phyloP scores from a whole-genome alignment of 495 filamentous ascomycete genomes.

The Thozetella sp. region DNA sequence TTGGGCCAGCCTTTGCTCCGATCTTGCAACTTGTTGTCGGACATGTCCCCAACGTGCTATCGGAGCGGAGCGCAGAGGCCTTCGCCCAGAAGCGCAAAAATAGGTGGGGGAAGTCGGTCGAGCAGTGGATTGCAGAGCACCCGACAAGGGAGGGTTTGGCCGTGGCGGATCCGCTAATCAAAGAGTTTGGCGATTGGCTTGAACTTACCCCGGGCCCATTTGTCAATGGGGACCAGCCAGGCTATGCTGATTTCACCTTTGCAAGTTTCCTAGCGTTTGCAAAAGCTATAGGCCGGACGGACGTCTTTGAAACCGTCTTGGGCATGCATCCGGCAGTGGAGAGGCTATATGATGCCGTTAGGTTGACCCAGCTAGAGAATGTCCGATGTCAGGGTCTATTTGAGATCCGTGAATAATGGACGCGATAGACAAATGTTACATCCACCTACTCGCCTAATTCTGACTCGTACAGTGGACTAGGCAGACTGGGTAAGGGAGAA shows the following conservation, averaged over 20 bases:
- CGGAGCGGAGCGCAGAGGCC: neutral
- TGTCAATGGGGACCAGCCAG: constrained; percentile 2
- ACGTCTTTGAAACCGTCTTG: neutral
- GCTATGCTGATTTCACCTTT: constrained; percentile 3
- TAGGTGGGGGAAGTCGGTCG: constrained; percentile 6
- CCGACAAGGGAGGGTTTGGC: neutral
- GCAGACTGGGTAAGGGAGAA: too few species aligned
- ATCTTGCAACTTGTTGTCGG: neutral
- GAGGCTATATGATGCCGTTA: neutral
- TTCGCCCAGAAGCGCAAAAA: constrained; percentile 5
- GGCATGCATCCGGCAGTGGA: constrained; percentile 4
- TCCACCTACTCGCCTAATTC: too few species aligned
- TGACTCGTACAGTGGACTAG: too few species aligned
- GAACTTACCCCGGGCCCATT: constrained; percentile 3
- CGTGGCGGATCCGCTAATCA: neutral
- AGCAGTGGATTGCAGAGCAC: constrained; percentile 3
- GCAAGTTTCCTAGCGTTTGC: neutral
- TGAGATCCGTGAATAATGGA: neutral
- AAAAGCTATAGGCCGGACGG: neutral
- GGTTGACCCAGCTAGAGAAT: neutral
- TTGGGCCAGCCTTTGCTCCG: constrained; percentile 1
- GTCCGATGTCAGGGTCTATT: neutral
- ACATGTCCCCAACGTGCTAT: neutral
- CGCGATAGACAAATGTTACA: too few species aligned
- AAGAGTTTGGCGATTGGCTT: constrained; percentile 6